Evolutionary conservation across 2,329 filamentous ascomycete genomes (phyloP).

Genomic region (Colletotrichum karsti): DNA sequence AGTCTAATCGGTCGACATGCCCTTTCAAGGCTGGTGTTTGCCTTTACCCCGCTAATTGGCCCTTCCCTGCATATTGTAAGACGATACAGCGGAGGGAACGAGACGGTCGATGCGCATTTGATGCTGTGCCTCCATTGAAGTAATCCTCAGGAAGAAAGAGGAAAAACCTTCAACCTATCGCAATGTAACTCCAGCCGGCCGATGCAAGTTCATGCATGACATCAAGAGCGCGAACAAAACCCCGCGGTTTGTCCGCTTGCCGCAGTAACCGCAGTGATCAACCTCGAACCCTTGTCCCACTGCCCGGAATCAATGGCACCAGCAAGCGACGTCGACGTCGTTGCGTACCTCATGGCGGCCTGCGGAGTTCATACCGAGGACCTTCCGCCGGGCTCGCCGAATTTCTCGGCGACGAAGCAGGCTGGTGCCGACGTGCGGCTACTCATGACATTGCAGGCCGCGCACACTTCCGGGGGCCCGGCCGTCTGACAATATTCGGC

Average conservation of each 20-base stretch:
- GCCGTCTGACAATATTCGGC: background rate
- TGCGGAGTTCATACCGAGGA: background rate
- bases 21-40: background rate
- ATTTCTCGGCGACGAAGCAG: background rate
- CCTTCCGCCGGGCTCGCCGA: background rate
- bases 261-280: conserved; percentile 10
- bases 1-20: background rate
- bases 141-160: background rate
- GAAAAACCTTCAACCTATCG: background rate
- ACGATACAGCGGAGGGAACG: background rate
- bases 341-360: no score
- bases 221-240: conserved; percentile 18
- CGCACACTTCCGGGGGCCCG: background rate
- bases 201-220: conserved; percentile 31
- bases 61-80: background rate
- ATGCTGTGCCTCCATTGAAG: background rate
- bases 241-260: conserved; percentile 9
- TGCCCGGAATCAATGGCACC: background rate
- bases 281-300: background rate
- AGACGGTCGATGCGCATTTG: background rate
- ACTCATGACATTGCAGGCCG: background rate
- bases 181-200: background rate
- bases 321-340: background rate
- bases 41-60: background rate
- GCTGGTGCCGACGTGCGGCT: background rate